Conservation (phyloP, 352 stramenopile genomes). For the Phytophthora litchii region DNA sequence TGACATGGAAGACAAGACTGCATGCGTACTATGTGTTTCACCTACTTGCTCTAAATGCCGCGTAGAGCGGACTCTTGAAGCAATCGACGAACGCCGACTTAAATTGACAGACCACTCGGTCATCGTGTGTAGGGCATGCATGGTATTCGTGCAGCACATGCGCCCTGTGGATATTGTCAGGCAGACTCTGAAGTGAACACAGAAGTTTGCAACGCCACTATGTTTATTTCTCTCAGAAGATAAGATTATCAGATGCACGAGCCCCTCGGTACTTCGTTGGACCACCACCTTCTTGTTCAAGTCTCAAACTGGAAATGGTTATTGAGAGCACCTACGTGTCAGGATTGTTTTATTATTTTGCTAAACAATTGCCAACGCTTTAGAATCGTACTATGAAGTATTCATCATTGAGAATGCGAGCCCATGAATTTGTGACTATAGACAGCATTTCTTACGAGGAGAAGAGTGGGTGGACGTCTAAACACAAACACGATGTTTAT, state of each 20-base stretch:
- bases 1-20: constrained; percentile 18
- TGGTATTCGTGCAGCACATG: constrained; percentile 32
- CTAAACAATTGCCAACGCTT: background rate
- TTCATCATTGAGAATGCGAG: no score
- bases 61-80: constrained; percentile 27
- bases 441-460: no score
- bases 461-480: no score
- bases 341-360: background rate
- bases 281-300: no score
- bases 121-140: constrained; percentile 27
- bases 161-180: constrained; percentile 33
- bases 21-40: constrained; percentile 29
- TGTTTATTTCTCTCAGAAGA: background rate
- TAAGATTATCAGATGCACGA: no score
- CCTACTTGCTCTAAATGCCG: constrained; percentile 32
- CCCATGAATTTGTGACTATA: constrained; percentile 5
- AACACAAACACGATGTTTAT: no score
- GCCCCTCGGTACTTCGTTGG: no score
- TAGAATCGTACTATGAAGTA: constrained; percentile 11
- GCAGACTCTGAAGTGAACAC: constrained; percentile 12
- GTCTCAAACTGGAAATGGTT: constrained; percentile 25
- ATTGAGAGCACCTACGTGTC: constrained; percentile 1
- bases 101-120: constrained; percentile 28
- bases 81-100: constrained; percentile 18
- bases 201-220: background rate